phyloP scores from a whole-genome alignment of 2,329 filamentous ascomycete species.

The Fusarium piperis region DNA sequence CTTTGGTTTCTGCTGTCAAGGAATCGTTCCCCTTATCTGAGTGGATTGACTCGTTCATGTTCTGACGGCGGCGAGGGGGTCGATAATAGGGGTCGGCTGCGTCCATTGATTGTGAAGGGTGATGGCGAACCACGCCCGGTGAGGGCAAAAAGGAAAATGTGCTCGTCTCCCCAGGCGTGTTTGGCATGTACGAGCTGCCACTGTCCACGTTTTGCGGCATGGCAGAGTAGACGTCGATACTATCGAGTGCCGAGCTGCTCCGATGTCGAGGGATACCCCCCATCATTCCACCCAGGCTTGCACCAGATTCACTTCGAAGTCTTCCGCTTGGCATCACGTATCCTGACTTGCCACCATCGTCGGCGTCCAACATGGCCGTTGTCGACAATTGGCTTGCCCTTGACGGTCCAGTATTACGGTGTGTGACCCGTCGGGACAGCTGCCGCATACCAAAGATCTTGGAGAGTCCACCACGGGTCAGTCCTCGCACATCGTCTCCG shows the following conservation, averaged over 20 bases:
- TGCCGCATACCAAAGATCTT: slow-evolving; percentile 95
- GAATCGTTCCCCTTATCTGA: slow-evolving; percentile 46
- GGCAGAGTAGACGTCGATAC: slow-evolving; percentile 57
- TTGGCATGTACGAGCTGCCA: slow-evolving; percentile 74
- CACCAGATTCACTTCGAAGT: slow-evolving; percentile 69
- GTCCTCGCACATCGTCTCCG: slow-evolving; percentile 74
- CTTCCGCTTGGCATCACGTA: slow-evolving; percentile 65
- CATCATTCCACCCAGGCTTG: slow-evolving; percentile 64
- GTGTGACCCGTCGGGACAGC: slow-evolving; percentile 76
- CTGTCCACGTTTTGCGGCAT: slow-evolving; percentile 62
- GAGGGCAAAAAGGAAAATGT: slow-evolving; percentile 77
- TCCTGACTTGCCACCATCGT: slow-evolving; percentile 71
- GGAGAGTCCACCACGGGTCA: slow-evolving; percentile 82
- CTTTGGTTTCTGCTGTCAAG: slow-evolving; percentile 47
- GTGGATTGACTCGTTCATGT: slow-evolving; percentile 54
- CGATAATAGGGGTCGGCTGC: slow-evolving; percentile 86
- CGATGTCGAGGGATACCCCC: slow-evolving; percentile 53
- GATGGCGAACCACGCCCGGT: slow-evolving; percentile 60
- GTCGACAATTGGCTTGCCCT: slow-evolving; percentile 86
- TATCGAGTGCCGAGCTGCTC: slow-evolving; percentile 66
- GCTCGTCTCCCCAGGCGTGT: slow-evolving; percentile 77
- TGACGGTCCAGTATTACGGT: slow-evolving; percentile 67
- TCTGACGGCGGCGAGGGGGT: slow-evolving; percentile 78
- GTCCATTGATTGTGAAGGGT: slow-evolving; percentile 59
- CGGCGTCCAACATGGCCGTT: slow-evolving; percentile 79